phyloP scores from a whole-genome alignment of 1,139 yeast genomes.

The Suhomyces maxii region DNA sequence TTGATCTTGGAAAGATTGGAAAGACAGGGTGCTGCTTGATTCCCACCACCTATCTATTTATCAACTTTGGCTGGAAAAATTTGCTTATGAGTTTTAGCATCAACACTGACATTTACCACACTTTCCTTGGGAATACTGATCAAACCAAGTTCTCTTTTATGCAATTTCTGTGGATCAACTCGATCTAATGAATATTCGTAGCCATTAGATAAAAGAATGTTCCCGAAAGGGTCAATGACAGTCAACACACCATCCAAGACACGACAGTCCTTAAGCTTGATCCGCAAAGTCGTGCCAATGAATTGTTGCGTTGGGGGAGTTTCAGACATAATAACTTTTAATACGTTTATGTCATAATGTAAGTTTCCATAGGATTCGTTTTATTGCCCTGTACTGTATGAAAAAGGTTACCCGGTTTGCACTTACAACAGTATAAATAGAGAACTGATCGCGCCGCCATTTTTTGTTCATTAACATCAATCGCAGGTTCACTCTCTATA shows the following conservation, averaged over 20 bases:
- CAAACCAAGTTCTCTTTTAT: conserved; percentile 41
- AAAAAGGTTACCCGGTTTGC: conserved; percentile 9
- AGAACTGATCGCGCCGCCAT: not conserved
- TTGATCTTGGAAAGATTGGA: not conserved
- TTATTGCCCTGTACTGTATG: not conserved
- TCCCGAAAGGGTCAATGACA: conserved; percentile 49
- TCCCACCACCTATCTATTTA: not conserved
- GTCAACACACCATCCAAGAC: conserved; percentile 41
- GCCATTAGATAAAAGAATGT: conserved; percentile 38
- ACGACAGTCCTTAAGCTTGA: conserved; percentile 34
- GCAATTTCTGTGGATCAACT: conserved; percentile 22
- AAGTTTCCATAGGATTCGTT: not conserved
- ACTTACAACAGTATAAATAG: not conserved
- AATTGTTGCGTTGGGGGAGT: conserved; percentile 23
- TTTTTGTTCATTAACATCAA: conserved; percentile 37
- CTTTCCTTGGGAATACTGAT: conserved; percentile 46
- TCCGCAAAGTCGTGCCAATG: conserved; percentile 35
- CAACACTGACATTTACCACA: conserved; percentile 28
- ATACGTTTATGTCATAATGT: not conserved
- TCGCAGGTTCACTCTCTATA: conserved; percentile 46
- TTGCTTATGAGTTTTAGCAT: conserved; percentile 20
- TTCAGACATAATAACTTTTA: conserved; percentile 1
- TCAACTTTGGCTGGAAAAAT: conserved; percentile 1
- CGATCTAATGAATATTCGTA: conserved; percentile 35
- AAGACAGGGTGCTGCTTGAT: too few species aligned